Evolutionary conservation across 352 stramenopile species (phyloP).

Genomic region (Pythium rhizo-oryzae): DNA sequence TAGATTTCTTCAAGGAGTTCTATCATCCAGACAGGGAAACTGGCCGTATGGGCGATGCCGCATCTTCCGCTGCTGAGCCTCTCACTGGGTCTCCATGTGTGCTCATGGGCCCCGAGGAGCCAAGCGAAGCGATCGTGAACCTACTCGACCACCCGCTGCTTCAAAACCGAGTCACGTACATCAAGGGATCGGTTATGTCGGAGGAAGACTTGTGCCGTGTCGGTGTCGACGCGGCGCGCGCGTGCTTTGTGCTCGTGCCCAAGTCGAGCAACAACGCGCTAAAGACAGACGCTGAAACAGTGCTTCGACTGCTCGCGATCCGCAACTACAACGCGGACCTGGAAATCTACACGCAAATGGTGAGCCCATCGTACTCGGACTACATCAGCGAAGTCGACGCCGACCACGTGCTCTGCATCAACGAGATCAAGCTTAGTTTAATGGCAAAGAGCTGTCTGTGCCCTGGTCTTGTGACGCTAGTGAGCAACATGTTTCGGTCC

Average conservation of each 20-base stretch:
- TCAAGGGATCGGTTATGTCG: conserved; percentile 68
- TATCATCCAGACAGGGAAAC: conserved; percentile 63
- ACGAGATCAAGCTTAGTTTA: conserved; percentile 67
- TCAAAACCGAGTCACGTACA: conserved; percentile 61
- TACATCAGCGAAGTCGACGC: conserved; percentile 59
- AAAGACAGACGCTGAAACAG: conserved; percentile 54
- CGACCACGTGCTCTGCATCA: conserved; percentile 61
- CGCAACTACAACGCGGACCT: conserved; percentile 63
- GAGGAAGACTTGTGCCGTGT: conserved; percentile 70
- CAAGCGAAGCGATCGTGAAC: conserved; percentile 50
- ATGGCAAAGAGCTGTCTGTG: conserved; percentile 69
- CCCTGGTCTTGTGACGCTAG: conserved; percentile 56
- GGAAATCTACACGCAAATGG: conserved; percentile 64
- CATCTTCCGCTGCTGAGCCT: conserved; percentile 26
- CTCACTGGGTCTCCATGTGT: conserved; percentile 53
- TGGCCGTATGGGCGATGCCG: neutral
- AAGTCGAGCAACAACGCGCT: conserved; percentile 46
- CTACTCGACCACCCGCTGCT: conserved; percentile 61
- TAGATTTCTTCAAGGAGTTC: conserved; percentile 71
- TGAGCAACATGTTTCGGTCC: conserved; percentile 68
- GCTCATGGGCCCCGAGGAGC: conserved; percentile 56
- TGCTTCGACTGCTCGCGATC: conserved; percentile 60
- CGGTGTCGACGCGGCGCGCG: conserved; percentile 48
- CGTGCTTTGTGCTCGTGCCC: conserved; percentile 58
- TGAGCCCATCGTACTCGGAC: conserved; percentile 52